These are phyloP conservation scores for Candida khao-thaluensis DNA, from an alignment of 805 yeast species.

Conservation along the genomic window DNA sequence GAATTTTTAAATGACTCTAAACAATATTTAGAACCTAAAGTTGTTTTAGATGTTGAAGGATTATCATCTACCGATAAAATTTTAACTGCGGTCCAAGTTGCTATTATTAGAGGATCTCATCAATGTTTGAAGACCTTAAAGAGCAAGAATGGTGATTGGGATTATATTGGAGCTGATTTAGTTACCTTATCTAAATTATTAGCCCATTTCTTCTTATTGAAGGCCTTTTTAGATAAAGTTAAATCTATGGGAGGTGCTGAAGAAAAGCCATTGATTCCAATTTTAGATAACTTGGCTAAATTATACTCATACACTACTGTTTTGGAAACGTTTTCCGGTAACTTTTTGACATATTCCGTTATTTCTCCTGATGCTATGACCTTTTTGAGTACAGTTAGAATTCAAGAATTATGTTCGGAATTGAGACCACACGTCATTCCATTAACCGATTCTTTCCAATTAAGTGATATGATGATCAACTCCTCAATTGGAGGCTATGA, in stretches of 20 bases:
- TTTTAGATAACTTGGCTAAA: slow-evolving; percentile 31
- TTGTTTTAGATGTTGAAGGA: slow-evolving; percentile 28
- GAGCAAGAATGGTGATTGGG: slow-evolving; percentile 31
- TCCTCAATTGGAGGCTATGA: slow-evolving; percentile 44
- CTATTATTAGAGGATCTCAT: slow-evolving; percentile 34
- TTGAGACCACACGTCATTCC: slow-evolving; percentile 43
- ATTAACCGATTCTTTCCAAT: slow-evolving; percentile 44
- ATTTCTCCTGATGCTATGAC: slow-evolving; percentile 31
- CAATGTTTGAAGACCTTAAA: slow-evolving; percentile 28
- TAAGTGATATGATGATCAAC: slow-evolving; percentile 43
- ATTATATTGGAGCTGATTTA: slow-evolving; percentile 37
- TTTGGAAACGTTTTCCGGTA: slow-evolving; percentile 34
- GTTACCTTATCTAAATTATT: slow-evolving; percentile 42
- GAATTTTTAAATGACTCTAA: slow-evolving; percentile 32
- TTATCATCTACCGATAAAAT: slow-evolving; percentile 30
- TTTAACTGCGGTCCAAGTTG: slow-evolving; percentile 39
- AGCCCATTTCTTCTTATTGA: slow-evolving; percentile 43
- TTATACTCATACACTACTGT: slow-evolving; percentile 34
- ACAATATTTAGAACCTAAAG: slow-evolving; percentile 22
- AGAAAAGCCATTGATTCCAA: slow-evolving; percentile 24
- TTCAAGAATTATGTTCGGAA: slow-evolving; percentile 33
- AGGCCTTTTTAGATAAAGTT: slow-evolving; percentile 27
- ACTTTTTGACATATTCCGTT: slow-evolving; percentile 35
- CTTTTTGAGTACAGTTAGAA: slow-evolving; percentile 23
- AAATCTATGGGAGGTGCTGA: slow-evolving; percentile 21